phyloP scores from a whole-genome alignment of 2,329 filamentous ascomycete genomes.

The Hypoxylon sp. region DNA sequence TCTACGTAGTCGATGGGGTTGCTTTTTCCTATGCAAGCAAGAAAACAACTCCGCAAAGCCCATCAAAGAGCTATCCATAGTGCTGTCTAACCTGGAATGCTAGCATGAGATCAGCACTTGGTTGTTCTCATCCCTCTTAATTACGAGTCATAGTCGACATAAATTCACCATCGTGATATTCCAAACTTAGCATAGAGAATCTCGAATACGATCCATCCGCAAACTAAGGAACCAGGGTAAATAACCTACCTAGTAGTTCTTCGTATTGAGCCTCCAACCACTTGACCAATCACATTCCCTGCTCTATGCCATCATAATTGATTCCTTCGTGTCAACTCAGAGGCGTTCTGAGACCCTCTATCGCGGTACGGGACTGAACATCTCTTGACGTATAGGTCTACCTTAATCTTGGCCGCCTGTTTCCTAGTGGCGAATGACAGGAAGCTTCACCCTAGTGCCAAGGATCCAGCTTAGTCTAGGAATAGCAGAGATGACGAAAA shows the following conservation, averaged over 20 bases:
- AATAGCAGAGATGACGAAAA: slow-evolving; percentile 8
- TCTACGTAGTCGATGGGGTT: neutral
- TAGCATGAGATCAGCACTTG: neutral
- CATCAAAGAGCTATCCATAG: neutral
- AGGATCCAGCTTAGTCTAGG: neutral
- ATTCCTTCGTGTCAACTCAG: neutral
- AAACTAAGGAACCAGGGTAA: neutral
- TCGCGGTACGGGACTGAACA: neutral
- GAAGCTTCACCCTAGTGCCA: neutral
- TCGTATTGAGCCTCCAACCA: neutral
- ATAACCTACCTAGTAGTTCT: neutral
- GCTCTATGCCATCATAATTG: neutral
- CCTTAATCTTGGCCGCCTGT: neutral
- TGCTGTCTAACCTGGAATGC: neutral
- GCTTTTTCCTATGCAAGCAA: neutral
- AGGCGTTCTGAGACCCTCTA: neutral
- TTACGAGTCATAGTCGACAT: neutral
- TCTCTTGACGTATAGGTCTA: neutral
- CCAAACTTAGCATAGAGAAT: neutral
- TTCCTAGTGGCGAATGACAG: neutral
- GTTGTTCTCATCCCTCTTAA: neutral
- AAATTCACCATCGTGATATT: neutral
- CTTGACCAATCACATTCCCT: neutral
- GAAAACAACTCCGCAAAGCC: neutral
- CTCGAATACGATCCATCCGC: neutral